Evolutionary conservation across 495 filamentous ascomycete species (phyloP).

Genomic region (Darksidea phi): DNA sequence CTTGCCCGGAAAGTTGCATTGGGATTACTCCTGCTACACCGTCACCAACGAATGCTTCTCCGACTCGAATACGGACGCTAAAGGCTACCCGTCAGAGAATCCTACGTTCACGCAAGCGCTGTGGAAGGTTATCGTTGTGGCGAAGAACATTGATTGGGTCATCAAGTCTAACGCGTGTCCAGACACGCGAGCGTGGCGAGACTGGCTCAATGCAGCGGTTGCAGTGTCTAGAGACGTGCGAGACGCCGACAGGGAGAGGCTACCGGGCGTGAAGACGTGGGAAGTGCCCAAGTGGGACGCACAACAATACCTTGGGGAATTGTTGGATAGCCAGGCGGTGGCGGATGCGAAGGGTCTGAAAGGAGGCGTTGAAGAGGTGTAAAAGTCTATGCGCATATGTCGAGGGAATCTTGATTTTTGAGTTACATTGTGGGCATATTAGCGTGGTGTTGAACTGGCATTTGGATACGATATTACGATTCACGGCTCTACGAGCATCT

Average conservation of each 20-base stretch:
- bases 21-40: conserved; percentile 45
- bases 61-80: conserved; percentile 30
- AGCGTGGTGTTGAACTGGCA: conserved; percentile 1
- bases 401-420: not conserved
- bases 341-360: conserved; percentile 4
- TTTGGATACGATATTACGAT: conserved; percentile 13
- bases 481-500: not conserved
- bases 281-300: conserved; percentile 36
- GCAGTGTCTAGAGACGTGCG: conserved; percentile 7
- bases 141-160: conserved; percentile 44
- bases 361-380: conserved; percentile 14
- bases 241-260: not conserved
- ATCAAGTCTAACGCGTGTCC: conserved; percentile 41
- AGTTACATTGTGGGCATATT: not conserved
- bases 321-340: conserved; percentile 20
- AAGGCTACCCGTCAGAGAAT: conserved; percentile 28
- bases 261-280: conserved; percentile 26
- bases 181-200: conserved; percentile 43
- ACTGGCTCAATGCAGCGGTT: conserved; percentile 44
- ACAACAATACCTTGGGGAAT: conserved; percentile 12
- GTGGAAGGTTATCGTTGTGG: conserved; percentile 48
- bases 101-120: conserved; percentile 46
- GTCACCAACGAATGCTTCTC: conserved; percentile 39
- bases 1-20: conserved; percentile 44
- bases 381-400: not conserved